Evolutionary conservation across 148 eudicot genomes (phyloP).

Genomic region (Mesembryanthemum crystallinum): DNA sequence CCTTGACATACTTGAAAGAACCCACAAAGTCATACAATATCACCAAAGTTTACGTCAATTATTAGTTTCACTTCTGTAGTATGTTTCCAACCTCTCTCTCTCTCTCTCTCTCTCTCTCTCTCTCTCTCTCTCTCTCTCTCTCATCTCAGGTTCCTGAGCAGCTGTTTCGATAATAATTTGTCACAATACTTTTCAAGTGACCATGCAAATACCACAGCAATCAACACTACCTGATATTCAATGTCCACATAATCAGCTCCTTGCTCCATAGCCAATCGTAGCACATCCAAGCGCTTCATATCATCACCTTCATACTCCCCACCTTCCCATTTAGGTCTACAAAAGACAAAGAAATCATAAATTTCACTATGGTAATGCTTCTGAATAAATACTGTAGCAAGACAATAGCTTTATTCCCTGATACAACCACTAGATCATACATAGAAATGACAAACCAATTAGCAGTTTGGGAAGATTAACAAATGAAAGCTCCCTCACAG

Average conservation of each 20-base stretch:
- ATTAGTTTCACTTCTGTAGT: no score
- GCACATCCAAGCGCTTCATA: slow-evolving; percentile 28
- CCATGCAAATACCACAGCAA: neutral
- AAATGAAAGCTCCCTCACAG: neutral
- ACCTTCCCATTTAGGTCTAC: slow-evolving; percentile 36
- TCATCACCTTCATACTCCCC: slow-evolving; percentile 38
- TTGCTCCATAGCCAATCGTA: slow-evolving; percentile 41
- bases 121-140: no score
- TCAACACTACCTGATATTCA: slow-evolving; percentile 40
- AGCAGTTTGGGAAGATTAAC: neutral
- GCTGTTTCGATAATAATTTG: neutral
- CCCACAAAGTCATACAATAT: no score
- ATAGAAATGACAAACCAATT: neutral
- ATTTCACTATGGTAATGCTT: neutral
- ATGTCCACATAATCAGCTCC: slow-evolving; percentile 58
- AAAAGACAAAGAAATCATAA: slow-evolving; percentile 6
- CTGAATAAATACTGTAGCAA: neutral
- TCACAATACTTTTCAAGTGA: neutral
- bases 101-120: no score
- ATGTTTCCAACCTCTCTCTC: no score
- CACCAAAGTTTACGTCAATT: no score
- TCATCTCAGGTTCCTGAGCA: no score
- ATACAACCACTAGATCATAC: neutral
- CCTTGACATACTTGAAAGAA: no score
- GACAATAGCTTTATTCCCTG: neutral